Evolutionary conservation across 352 stramenopile species (phyloP), one percentile per base, ranked within the genome.

Genomic region (Albugo candida): DNA sequence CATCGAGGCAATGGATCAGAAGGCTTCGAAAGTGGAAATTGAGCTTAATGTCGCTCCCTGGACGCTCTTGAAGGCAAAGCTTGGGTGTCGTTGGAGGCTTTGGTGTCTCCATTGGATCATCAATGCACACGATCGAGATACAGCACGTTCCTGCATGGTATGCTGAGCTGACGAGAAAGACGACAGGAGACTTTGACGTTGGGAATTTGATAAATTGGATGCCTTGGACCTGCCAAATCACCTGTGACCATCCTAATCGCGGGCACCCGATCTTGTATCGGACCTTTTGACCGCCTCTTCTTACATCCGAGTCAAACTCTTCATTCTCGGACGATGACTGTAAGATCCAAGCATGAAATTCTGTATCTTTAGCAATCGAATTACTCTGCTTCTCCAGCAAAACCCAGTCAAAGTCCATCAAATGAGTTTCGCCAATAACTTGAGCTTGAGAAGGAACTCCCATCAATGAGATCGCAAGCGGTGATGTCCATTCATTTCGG

Each of bases 191-290:
- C 5, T 45, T 40, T 16, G 40, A 46, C 1, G 39, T 45, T 19
- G 34, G 27, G 1, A 83, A 78, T 5, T 67, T 72, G 13, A 73
- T 75, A 49, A 91, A 91, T 55, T 91, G 78, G 54, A 91, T 84
- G 0, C 78, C 78, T 27, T 63, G 61, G 37, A 84, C 73, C 55
- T 87, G 67, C 78, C 78, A 91, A 36, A 91, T 48, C 17, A 59
- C 47, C 53, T 83, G 85, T 10, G 78, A 87, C 78, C 78, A 91
- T 2, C 74, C 74, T 11, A 68, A 75, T 18, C 51, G 41, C 0
- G 66, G 65, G 4, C 62, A 59, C 18, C 77, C 72, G 19, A 91
- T 63, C 55, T 84, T 72, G 51, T 31, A 31, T 31, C 8, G 3
- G 24, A 31, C 24, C 24, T 31, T 31, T 31, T 31, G 24, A 31